Evolutionary conservation across 2,329 filamentous ascomycete genomes (phyloP).

Genomic region (Anisogramma anomala): DNA sequence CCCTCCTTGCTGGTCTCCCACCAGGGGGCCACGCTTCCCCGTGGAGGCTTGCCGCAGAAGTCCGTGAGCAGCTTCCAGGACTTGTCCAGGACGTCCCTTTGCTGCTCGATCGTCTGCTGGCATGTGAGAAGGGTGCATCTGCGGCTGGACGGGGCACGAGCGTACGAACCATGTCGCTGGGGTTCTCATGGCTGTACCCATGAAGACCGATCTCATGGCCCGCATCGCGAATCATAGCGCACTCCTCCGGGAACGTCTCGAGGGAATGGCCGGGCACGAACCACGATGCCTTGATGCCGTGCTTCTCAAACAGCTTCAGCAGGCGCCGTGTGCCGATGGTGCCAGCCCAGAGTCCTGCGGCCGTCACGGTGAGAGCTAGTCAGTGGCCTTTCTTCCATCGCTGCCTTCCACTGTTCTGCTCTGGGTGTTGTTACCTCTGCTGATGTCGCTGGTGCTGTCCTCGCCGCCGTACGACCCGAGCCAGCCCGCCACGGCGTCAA

Average conservation of each 20-base stretch:
- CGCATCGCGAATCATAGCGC: slow-evolving; percentile 32
- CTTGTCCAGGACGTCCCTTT: slow-evolving; percentile 63
- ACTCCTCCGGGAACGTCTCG: slow-evolving; percentile 37
- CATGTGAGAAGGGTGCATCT: not conserved
- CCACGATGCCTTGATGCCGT: slow-evolving; percentile 55
- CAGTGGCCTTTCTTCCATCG: slow-evolving; percentile 21
- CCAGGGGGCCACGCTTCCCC: slow-evolving; percentile 61
- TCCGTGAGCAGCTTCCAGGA: slow-evolving; percentile 60
- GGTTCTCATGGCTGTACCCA: slow-evolving; percentile 25
- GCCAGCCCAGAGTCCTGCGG: slow-evolving; percentile 49
- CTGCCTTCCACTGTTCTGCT: not conserved
- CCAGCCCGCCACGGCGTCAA: slow-evolving; percentile 69
- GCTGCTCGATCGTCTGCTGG: slow-evolving; percentile 58
- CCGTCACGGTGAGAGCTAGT: not conserved
- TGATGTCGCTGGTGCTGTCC: slow-evolving; percentile 61
- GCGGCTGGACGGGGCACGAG: too few species aligned
- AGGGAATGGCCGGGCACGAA: slow-evolving; percentile 39
- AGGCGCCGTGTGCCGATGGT: slow-evolving; percentile 54
- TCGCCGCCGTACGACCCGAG: slow-evolving; percentile 64
- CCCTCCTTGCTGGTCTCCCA: slow-evolving; percentile 63
- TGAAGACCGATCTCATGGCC: slow-evolving; percentile 36
- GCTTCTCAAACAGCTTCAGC: slow-evolving; percentile 60
- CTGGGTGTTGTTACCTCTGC: slow-evolving; percentile 39
- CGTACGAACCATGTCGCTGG: slow-evolving; percentile 33
- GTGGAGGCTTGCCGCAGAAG: slow-evolving; percentile 59